Percentiles rank a stretch among this genome's conserved stretches.
Evolutionary conservation across 306 rosid species (phyloP).

Genomic region (Trichosanthes truncata): DNA sequence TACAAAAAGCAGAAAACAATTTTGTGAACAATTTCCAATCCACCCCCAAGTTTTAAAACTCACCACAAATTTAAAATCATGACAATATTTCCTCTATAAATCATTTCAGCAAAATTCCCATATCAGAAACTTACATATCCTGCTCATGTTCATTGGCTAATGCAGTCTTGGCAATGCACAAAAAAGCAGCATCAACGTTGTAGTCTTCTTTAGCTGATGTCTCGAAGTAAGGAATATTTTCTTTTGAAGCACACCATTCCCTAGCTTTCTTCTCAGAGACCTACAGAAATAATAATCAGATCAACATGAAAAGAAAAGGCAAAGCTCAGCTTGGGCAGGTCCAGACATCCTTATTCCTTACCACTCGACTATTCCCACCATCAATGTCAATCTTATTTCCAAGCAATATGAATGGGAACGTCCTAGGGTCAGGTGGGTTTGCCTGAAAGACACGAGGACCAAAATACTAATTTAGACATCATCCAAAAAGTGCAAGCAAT

Average conservation of each 20-base stretch:
- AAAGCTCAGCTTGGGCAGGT: background rate
- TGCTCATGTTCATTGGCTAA: constrained; percentile 65
- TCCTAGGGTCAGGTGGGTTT: constrained; percentile 59
- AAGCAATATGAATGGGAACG: constrained; percentile 75
- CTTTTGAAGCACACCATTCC: constrained; percentile 86
- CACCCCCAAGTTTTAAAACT: background rate
- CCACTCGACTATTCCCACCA: constrained; percentile 97
- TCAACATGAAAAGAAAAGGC: background rate
- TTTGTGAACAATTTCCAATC: background rate
- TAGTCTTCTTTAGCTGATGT: constrained; percentile 91
- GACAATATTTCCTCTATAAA: background rate
- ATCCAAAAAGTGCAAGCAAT: background rate
- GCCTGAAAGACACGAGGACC: constrained; percentile 34
- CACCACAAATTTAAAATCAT: background rate
- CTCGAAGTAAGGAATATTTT: constrained; percentile 78
- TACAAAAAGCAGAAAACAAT: background rate
- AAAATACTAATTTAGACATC: background rate
- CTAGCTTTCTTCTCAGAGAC: constrained; percentile 94
- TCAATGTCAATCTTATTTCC: constrained; percentile 95
- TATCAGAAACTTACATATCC: constrained; percentile 61
- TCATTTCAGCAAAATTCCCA: background rate
- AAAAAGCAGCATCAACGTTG: constrained; percentile 81
- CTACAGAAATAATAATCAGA: constrained; percentile 37
- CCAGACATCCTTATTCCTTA: constrained; percentile 45
- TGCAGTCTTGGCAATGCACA: constrained; percentile 76